Evolutionary conservation across 2,329 filamentous ascomycete species (phyloP).

Genomic region (Diaporthe sp.): DNA sequence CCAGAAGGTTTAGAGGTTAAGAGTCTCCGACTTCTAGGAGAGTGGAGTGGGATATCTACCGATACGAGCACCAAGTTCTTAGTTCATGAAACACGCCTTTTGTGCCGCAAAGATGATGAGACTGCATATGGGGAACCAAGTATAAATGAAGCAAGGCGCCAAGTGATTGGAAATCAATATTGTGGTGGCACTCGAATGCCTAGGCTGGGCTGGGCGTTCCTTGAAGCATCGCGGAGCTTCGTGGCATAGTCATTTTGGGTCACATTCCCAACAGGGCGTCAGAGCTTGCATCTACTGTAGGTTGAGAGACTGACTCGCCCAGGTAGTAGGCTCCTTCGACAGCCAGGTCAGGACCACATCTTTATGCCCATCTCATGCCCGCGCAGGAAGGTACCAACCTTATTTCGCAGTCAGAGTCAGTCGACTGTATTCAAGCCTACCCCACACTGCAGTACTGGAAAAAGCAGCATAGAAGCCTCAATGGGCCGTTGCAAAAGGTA

Average conservation of each 20-base stretch:
- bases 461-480: not conserved
- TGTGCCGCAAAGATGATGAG: not conserved
- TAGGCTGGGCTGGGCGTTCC: not conserved
- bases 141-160: not conserved
- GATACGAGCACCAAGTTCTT: not conserved
- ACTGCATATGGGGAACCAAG: not conserved
- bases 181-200: not conserved
- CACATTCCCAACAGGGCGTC: no score
- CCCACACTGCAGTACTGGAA: not conserved
- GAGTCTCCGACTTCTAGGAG: not conserved
- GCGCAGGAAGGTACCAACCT: not conserved
- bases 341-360: not conserved
- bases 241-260: not conserved
- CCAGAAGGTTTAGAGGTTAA: slow-evolving; percentile 38
- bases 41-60: not conserved
- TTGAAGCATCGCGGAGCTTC: not conserved
- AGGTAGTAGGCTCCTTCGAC: not conserved
- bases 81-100: no score
- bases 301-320: not conserved
- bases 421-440: not conserved
- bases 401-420: not conserved
- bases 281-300: no score
- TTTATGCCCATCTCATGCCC: not conserved
- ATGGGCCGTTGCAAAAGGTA: not conserved
- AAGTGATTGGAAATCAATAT: not conserved